Conservation (phyloP, 2,329 filamentous ascomycete species). For the Apiospora aurea region DNA sequence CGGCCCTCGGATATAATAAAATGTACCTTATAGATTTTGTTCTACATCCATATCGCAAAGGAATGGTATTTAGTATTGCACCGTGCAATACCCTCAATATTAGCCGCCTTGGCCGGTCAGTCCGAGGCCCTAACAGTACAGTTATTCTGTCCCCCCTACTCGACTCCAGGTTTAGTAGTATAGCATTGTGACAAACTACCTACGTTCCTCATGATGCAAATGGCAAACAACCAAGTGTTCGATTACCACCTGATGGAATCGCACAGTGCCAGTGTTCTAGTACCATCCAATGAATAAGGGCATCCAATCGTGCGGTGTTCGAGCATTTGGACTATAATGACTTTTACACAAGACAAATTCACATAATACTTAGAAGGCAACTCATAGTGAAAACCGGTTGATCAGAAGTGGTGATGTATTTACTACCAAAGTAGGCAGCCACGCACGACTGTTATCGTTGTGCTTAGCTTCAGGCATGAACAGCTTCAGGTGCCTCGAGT, state of each 20-base stretch:
- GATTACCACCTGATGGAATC: too few species aligned
- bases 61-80: not conserved
- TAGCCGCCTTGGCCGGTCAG: not conserved
- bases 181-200: too few species aligned
- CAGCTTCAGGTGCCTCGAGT: slow-evolving; percentile 8
- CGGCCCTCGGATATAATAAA: slow-evolving; percentile 24
- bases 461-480: slow-evolving; percentile 8
- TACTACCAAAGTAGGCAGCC: slow-evolving; percentile 11
- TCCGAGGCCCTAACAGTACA: not conserved
- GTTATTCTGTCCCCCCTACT: not conserved
- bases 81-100: not conserved
- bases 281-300: too few species aligned
- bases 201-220: too few species aligned
- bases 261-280: too few species aligned
- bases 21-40: not conserved
- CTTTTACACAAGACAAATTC: too few species aligned
- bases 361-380: not conserved
- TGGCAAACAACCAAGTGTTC: too few species aligned
- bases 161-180: not conserved
- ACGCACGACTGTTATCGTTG: not conserved
- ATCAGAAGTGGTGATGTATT: slow-evolving; percentile 12
- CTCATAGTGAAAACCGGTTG: not conserved
- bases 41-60: not conserved
- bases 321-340: too few species aligned
- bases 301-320: too few species aligned